Evolutionary conservation across 2,329 filamentous ascomycete species (phyloP).

Genomic region (Allantophomopsis lycopodina): DNA sequence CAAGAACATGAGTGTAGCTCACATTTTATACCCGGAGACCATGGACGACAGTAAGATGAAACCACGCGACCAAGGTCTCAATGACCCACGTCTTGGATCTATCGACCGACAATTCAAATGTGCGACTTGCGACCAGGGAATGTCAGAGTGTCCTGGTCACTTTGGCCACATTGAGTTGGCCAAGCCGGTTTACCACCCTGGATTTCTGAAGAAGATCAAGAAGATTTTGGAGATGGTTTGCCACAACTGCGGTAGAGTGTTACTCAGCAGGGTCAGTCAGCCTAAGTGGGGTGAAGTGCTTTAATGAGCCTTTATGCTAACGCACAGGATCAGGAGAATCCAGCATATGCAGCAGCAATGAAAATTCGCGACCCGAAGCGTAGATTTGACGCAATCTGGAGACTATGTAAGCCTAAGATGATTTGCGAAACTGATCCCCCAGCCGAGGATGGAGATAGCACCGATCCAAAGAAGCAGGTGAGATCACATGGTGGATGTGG

Average conservation of each 20-base stretch:
- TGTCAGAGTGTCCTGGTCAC: constrained; percentile 92
- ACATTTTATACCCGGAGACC: constrained; percentile 96
- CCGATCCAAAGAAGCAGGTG: constrained; percentile 34
- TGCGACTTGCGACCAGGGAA: constrained; percentile 89
- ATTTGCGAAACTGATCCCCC: constrained; percentile 66
- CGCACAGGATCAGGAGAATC: constrained; percentile 56
- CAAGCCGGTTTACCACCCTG: constrained; percentile 85
- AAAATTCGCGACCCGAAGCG: constrained; percentile 82
- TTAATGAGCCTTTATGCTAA: constrained; percentile 46
- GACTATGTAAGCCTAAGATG: constrained; percentile 78
- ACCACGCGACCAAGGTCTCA: constrained; percentile 82
- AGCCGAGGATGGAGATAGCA: constrained; percentile 55
- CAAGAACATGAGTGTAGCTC: constrained; percentile 94
- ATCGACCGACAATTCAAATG: constrained; percentile 95
- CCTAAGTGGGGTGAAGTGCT: constrained; percentile 37
- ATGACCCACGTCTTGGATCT: constrained; percentile 89
- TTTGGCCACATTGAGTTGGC: constrained; percentile 98
- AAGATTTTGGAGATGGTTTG: constrained; percentile 98
- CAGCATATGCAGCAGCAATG: constrained; percentile 71
- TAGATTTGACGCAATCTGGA: constrained; percentile 87
- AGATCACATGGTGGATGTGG: constrained; percentile 79
- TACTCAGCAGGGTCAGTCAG: constrained; percentile 94
- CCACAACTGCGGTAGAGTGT: constrained; percentile 96
- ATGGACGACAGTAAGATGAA: constrained; percentile 94
- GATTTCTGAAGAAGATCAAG: constrained; percentile 98